A percentile compares a stretch with the other conserved stretches of the same genome.
These are phyloP conservation scores for Eutypa lata DNA, from an alignment of 2,329 filamentous ascomycete species.

Conservation along the genomic window DNA sequence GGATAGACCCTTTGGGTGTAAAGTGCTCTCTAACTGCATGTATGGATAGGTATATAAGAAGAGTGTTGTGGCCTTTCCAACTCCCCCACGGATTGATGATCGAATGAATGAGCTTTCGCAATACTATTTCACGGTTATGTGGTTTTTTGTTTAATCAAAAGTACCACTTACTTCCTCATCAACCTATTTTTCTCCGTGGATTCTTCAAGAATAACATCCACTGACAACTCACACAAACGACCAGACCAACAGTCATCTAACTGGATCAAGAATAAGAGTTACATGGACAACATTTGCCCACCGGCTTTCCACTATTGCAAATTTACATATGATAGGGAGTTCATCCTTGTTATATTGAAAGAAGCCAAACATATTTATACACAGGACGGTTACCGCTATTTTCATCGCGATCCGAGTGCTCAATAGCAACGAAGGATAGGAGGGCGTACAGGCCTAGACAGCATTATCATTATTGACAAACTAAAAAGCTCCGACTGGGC, in stretches of 20 bases:
- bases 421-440: background rate
- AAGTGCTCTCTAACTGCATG: background rate
- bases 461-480: background rate
- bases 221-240: background rate
- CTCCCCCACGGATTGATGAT: background rate
- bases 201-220: too few relatives aligned
- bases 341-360: too few relatives aligned
- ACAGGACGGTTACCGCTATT: too few relatives aligned
- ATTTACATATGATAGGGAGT: too few relatives aligned
- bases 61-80: background rate
- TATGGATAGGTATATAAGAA: background rate
- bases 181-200: too few relatives aligned
- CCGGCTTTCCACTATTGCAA: background rate
- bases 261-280: background rate
- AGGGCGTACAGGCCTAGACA: background rate
- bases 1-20: background rate
- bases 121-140: background rate
- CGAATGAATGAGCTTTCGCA: background rate
- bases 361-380: too few relatives aligned
- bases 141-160: background rate
- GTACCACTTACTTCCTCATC: too few relatives aligned
- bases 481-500: background rate
- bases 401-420: too few relatives aligned
- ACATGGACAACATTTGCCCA: background rate
- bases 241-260: background rate